Conservation (phyloP, 2,329 filamentous ascomycete species). For the Verticillium longisporum region DNA sequence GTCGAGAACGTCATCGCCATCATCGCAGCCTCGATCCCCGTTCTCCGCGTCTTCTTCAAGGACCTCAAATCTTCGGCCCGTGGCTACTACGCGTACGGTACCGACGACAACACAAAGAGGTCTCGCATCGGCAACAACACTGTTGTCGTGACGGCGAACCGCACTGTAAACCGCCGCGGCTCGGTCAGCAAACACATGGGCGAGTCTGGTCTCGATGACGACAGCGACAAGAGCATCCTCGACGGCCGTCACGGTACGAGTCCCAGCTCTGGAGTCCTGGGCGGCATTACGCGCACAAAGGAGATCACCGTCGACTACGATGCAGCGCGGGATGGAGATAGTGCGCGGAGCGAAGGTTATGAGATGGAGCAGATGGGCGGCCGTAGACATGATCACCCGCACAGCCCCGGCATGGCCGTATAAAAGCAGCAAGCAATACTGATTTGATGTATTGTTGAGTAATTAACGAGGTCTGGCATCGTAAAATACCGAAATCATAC, state of each 20-base stretch:
- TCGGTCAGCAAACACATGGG: background rate
- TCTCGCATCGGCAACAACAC: constrained; percentile 1
- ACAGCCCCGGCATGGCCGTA: background rate
- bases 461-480: background rate
- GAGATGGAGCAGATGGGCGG: background rate
- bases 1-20: constrained; percentile 21
- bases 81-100: constrained; percentile 1
- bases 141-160: background rate
- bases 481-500: background rate
- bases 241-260: background rate
- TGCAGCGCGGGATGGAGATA: background rate
- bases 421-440: background rate
- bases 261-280: background rate
- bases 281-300: background rate
- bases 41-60: constrained; percentile 20
- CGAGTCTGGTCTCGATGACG: background rate
- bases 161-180: background rate
- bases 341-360: background rate
- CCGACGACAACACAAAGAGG: constrained; percentile 1
- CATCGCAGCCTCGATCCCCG: constrained; percentile 23
- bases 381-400: background rate
- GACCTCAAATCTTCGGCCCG: constrained; percentile 6
- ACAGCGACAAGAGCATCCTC: constrained; percentile 5
- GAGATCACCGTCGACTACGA: constrained; percentile 2
- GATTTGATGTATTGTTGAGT: background rate